A percentile compares a stretch with the other conserved stretches of the same genome.
phyloP scores from a whole-genome alignment of 2,329 filamentous ascomycete genomes.

The Alternaria ethzedia region DNA sequence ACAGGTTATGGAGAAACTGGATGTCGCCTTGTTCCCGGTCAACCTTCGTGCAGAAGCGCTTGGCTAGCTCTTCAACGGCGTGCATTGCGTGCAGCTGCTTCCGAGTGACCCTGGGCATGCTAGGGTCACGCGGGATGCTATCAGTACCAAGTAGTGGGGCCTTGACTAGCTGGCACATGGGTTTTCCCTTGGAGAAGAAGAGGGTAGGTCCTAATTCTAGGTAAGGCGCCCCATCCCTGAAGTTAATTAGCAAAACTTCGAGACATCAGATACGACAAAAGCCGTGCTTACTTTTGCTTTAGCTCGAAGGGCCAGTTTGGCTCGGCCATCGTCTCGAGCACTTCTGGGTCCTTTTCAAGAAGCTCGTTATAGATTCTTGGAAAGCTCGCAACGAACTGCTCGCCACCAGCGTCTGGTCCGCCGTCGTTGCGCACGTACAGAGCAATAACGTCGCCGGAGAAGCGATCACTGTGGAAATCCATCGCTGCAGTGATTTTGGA shows the following conservation, averaged over 20 bases:
- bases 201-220: slow-evolving; percentile 44
- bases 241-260: not conserved
- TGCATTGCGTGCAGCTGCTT: slow-evolving; percentile 41
- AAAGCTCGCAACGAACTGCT: slow-evolving; percentile 43
- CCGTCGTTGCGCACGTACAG: slow-evolving; percentile 45
- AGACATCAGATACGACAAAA: not conserved
- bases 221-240: slow-evolving; percentile 36
- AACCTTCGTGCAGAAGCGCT: slow-evolving; percentile 37
- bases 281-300: slow-evolving; percentile 43
- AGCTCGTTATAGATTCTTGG: slow-evolving; percentile 48
- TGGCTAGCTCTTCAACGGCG: slow-evolving; percentile 37
- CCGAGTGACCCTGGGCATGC: slow-evolving; percentile 38
- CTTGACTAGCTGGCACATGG: slow-evolving; percentile 48
- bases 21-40: slow-evolving; percentile 46
- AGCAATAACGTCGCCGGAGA: slow-evolving; percentile 46
- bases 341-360: slow-evolving; percentile 38
- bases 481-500: slow-evolving; percentile 46
- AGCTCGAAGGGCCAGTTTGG: slow-evolving; percentile 47
- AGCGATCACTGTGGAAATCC: slow-evolving; percentile 48
- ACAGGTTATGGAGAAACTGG: slow-evolving; percentile 47
- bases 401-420: slow-evolving; percentile 36
- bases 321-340: slow-evolving; percentile 44
- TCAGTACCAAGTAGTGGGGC: slow-evolving; percentile 46
- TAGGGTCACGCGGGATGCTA: slow-evolving; percentile 35
- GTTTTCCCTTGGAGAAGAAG: slow-evolving; percentile 45